Evolutionary conservation across 2,329 filamentous ascomycete species (phyloP).

Genomic region (Lachnellula suecica): DNA sequence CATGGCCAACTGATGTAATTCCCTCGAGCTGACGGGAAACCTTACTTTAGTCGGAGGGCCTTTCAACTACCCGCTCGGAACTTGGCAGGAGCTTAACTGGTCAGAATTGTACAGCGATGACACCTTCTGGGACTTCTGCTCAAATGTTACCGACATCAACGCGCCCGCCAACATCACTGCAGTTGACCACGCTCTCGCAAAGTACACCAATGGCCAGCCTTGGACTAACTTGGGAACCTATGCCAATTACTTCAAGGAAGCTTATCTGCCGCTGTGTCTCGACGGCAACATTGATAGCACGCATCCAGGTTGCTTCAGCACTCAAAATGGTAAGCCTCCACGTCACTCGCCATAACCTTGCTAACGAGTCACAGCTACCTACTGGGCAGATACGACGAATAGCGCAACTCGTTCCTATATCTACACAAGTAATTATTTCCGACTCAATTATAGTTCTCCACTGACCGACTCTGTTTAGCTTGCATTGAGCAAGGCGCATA

Average conservation of each 20-base stretch:
- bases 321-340: conserved; percentile 19
- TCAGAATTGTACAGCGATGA: conserved; percentile 37
- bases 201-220: conserved; percentile 47
- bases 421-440: conserved; percentile 39
- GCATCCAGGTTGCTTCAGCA: conserved; percentile 42
- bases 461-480: conserved; percentile 17
- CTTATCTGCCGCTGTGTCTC: conserved; percentile 42
- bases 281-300: conserved; percentile 41
- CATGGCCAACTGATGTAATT: neutral
- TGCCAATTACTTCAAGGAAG: conserved; percentile 48
- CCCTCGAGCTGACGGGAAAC: conserved; percentile 1
- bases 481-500: conserved; percentile 50
- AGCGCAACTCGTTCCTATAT: conserved; percentile 43
- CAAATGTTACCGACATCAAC: conserved; percentile 47
- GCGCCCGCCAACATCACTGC: conserved; percentile 42
- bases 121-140: conserved; percentile 53
- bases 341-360: neutral
- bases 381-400: conserved; percentile 44
- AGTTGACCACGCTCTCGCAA: conserved; percentile 45
- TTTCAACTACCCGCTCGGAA: conserved; percentile 48
- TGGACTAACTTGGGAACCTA: conserved; percentile 53
- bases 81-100: conserved; percentile 57
- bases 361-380: conserved; percentile 33
- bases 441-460: neutral
- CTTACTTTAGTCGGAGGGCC: conserved; percentile 38